Percentiles rank a stretch among this genome's conserved stretches.
Evolutionary conservation across 352 stramenopile genomes (phyloP).

Genomic region (Aphanomyces astaci): DNA sequence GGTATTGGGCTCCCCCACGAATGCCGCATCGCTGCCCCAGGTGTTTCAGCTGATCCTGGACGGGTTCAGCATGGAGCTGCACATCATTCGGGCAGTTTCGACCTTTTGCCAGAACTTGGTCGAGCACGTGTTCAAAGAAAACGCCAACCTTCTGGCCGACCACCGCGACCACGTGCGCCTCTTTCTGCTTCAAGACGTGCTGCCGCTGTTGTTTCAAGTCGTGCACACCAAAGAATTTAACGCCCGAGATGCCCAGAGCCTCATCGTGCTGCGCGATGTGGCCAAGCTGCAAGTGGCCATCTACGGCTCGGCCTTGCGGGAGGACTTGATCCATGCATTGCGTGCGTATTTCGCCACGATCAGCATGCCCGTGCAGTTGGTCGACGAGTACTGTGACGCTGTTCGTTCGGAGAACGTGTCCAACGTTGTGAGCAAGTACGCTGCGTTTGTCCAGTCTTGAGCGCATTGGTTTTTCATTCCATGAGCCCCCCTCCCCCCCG

Average conservation of each 20-base stretch:
- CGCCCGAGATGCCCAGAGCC: slow-evolving; percentile 57
- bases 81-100: slow-evolving; percentile 68
- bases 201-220: slow-evolving; percentile 60
- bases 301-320: slow-evolving; percentile 37
- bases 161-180: slow-evolving; percentile 26
- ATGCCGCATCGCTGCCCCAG: slow-evolving; percentile 52
- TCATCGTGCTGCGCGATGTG: slow-evolving; percentile 63
- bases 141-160: not conserved
- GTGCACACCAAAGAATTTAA: slow-evolving; percentile 62
- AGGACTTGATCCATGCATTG: slow-evolving; percentile 57
- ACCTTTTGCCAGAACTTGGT: slow-evolving; percentile 36
- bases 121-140: slow-evolving; percentile 48
- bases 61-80: slow-evolving; percentile 51
- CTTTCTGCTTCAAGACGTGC: slow-evolving; percentile 59
- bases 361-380: slow-evolving; percentile 49
- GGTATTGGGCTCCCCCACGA: slow-evolving; percentile 60
- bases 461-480: not conserved
- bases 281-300: slow-evolving; percentile 59
- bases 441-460: slow-evolving; percentile 36
- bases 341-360: slow-evolving; percentile 53
- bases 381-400: slow-evolving; percentile 48
- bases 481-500: not conserved
- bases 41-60: slow-evolving; percentile 63
- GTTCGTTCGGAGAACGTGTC: slow-evolving; percentile 55
- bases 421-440: slow-evolving; percentile 55